These are phyloP conservation scores for Saturnispora ahearnii DNA, from an alignment of 805 yeast genomes.

Conservation along the genomic window DNA sequence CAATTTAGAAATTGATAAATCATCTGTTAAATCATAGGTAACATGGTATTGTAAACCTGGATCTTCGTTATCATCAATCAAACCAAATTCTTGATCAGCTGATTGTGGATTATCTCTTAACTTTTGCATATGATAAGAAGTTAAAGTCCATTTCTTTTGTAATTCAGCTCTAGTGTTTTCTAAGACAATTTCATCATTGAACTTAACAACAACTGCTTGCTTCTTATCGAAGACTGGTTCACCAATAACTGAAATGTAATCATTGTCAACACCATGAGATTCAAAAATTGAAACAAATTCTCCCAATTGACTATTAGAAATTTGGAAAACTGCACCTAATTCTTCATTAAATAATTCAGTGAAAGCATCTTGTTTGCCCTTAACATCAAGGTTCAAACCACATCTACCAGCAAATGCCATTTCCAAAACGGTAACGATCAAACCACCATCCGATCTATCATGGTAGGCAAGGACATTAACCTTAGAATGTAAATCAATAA, in stretches of 20 bases:
- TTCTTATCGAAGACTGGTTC: conserved; percentile 46
- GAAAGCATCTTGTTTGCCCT: conserved; percentile 29
- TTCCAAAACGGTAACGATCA: conserved; percentile 74
- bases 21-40: conserved; percentile 54
- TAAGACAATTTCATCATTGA: conserved; percentile 40
- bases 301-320: conserved; percentile 42
- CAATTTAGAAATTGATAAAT: conserved; percentile 32
- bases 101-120: conserved; percentile 90
- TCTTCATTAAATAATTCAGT: conserved; percentile 81
- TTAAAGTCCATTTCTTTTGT: conserved; percentile 78
- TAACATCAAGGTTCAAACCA: conserved; percentile 56
- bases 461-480: conserved; percentile 78
- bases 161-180: conserved; percentile 54
- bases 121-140: conserved; percentile 83
- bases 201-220: conserved; percentile 37
- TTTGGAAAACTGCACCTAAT: conserved; percentile 93
- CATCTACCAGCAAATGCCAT: conserved; percentile 96
- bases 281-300: conserved; percentile 47
- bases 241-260: conserved; percentile 56
- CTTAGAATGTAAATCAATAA: conserved; percentile 60
- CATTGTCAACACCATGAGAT: conserved; percentile 48
- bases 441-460: conserved; percentile 95
- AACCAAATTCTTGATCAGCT: conserved; percentile 76
- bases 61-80: conserved; percentile 69
- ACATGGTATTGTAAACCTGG: conserved; percentile 85